Evolutionary conservation across 192 early-diverging fungal species (phyloP).

Genomic region (Coemansia sp.): DNA sequence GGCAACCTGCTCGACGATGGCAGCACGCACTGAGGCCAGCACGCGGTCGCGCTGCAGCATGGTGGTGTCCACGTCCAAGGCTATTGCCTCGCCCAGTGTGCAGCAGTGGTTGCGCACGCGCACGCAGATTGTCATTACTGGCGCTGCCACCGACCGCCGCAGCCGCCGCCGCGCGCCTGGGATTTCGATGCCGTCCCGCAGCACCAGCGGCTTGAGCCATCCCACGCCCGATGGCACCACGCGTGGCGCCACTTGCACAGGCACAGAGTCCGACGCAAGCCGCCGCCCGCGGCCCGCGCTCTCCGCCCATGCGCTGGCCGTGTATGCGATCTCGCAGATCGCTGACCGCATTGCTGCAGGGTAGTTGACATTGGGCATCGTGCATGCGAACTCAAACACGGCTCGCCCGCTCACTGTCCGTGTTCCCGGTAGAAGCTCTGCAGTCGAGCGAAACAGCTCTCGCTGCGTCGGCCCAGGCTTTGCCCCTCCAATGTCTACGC

Average conservation of each 20-base stretch:
- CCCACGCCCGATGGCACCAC: conserved; percentile 50
- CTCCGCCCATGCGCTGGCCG: conserved; percentile 29
- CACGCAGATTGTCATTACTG: conserved; percentile 52
- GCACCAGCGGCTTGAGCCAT: conserved; percentile 52
- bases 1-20: conserved; percentile 48
- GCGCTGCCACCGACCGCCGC: conserved; percentile 36
- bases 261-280: conserved; percentile 25
- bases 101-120: conserved; percentile 54
- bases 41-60: conserved; percentile 54
- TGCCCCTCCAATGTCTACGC: conserved; percentile 29
- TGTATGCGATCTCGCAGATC: conserved; percentile 46
- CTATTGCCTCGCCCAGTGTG: conserved; percentile 47
- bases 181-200: conserved; percentile 51
- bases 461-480: conserved; percentile 37
- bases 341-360: conserved; percentile 49
- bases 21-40: conserved; percentile 48
- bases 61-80: conserved; percentile 46
- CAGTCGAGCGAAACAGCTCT: conserved; percentile 27
- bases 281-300: conserved; percentile 8
- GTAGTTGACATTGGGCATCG: conserved; percentile 52
- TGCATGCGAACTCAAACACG: conserved; percentile 41
- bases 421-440: conserved; percentile 35
- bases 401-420: conserved; percentile 7
- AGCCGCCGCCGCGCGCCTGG: conserved; percentile 33
- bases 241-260: conserved; percentile 39